phyloP scores from a whole-genome alignment of 2,329 filamentous ascomycete genomes.

The Xylariaceae sp. region DNA sequence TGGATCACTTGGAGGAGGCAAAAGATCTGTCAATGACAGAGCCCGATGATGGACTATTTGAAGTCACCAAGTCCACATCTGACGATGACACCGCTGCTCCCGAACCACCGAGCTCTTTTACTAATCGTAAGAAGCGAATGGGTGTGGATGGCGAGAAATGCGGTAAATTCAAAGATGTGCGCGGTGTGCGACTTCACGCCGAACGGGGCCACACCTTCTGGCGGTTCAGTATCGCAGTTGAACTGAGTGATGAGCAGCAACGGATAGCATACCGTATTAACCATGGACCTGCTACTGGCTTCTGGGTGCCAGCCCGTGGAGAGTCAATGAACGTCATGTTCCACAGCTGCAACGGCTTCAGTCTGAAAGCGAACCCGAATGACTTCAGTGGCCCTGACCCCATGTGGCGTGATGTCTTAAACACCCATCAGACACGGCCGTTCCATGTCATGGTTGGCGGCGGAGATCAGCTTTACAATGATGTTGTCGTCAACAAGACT shows the following conservation, averaged over 20 bases:
- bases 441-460: slow-evolving; percentile 99
- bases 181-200: slow-evolving; percentile 73
- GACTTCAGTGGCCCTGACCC: slow-evolving; percentile 88
- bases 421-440: slow-evolving; percentile 81
- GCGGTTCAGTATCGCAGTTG: slow-evolving; percentile 92
- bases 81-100: slow-evolving; percentile 42
- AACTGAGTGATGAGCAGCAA: slow-evolving; percentile 70
- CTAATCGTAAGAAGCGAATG: slow-evolving; percentile 48
- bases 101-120: slow-evolving; percentile 50
- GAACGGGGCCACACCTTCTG: slow-evolving; percentile 92
- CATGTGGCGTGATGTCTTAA: slow-evolving; percentile 92
- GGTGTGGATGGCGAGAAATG: slow-evolving; percentile 71
- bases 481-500: slow-evolving; percentile 71
- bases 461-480: slow-evolving; percentile 96
- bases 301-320: slow-evolving; percentile 84
- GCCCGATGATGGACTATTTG: slow-evolving; percentile 77
- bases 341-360: slow-evolving; percentile 96
- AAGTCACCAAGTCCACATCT: slow-evolving; percentile 53
- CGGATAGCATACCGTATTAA: slow-evolving; percentile 96
- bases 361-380: slow-evolving; percentile 68
- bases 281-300: slow-evolving; percentile 76
- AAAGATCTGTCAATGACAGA: slow-evolving; percentile 75
- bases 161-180: slow-evolving; percentile 76
- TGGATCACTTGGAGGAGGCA: slow-evolving; percentile 76
- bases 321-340: slow-evolving; percentile 99